Percentiles rank a stretch among this genome's conserved stretches.
phyloP scores from a whole-genome alignment of 129 eudicot genomes.

The Cynara cardunculus region DNA sequence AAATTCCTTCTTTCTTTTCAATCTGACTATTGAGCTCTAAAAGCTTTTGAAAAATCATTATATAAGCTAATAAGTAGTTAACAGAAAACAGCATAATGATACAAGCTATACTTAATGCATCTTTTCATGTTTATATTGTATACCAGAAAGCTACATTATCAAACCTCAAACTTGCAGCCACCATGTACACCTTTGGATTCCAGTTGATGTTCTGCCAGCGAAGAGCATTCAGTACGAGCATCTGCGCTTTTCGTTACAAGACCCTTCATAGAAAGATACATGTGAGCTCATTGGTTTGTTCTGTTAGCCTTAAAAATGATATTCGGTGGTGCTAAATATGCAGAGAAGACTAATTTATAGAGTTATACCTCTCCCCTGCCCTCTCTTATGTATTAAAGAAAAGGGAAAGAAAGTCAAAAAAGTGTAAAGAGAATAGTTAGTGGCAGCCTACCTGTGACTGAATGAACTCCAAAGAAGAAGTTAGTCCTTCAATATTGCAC shows the following conservation, averaged over 20 bases:
- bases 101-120: not conserved
- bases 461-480: constrained; percentile 38
- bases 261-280: constrained; percentile 32
- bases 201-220: constrained; percentile 24
- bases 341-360: not conserved
- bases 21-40: constrained; percentile 48
- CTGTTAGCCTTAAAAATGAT: constrained; percentile 1
- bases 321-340: not conserved
- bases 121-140: not conserved
- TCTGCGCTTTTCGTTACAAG: constrained; percentile 32
- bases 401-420: not conserved
- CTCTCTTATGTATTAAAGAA: not conserved
- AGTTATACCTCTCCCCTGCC: not conserved
- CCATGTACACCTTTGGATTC: constrained; percentile 21
- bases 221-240: constrained; percentile 20
- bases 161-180: constrained; percentile 58
- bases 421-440: not conserved
- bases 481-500: constrained; percentile 46
- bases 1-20: constrained; percentile 51
- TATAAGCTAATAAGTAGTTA: constrained; percentile 5
- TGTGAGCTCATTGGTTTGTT: constrained; percentile 10
- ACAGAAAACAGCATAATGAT: not conserved
- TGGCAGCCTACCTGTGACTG: constrained; percentile 42
- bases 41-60: constrained; percentile 29
- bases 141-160: constrained; percentile 5